A percentile compares a stretch with the other conserved stretches of the same genome.
Conservation (phyloP, 179 eudicot genomes). For the Silene coronaria region DNA sequence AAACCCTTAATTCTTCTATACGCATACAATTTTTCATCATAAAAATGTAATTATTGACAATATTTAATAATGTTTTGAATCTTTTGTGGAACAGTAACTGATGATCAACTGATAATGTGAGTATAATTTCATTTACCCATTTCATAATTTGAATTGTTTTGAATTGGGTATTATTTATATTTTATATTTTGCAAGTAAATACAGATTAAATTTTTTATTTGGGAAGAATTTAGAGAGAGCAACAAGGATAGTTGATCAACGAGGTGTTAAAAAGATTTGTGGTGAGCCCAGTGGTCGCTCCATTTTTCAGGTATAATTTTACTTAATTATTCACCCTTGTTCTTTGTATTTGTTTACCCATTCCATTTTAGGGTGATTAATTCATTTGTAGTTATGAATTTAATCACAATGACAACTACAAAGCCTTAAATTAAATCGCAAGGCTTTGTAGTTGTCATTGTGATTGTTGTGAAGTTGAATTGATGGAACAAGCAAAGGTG, state of each 20-base stretch:
- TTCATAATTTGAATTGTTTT: background rate
- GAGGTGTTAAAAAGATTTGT: conserved; percentile 62
- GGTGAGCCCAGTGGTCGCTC: conserved; percentile 66
- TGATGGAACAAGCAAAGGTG: too few species aligned
- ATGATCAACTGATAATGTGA: conserved; percentile 29
- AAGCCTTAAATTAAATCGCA: too few species aligned
- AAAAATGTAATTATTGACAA: background rate
- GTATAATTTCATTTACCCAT: background rate
- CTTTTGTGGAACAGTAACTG: conserved; percentile 22
- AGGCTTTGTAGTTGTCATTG: too few species aligned
- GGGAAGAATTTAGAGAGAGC: conserved; percentile 89
- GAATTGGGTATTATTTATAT: background rate
- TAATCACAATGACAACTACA: too few species aligned
- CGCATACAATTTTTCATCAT: background rate
- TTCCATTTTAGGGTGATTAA: too few species aligned
- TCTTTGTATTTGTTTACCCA: too few species aligned
- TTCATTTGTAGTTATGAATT: too few species aligned
- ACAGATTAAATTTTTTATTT: conserved; percentile 66
- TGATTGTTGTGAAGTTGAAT: too few species aligned
- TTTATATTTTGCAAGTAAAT: background rate
- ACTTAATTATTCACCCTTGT: background rate
- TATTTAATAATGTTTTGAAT: conserved; percentile 1
- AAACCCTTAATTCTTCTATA: background rate
- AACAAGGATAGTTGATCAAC: conserved; percentile 71
- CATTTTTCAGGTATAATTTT: conserved; percentile 54